These are phyloP conservation scores for Oryza longistaminata DNA, from an alignment of 176 grass and related monocot species.

Conservation along the genomic window DNA sequence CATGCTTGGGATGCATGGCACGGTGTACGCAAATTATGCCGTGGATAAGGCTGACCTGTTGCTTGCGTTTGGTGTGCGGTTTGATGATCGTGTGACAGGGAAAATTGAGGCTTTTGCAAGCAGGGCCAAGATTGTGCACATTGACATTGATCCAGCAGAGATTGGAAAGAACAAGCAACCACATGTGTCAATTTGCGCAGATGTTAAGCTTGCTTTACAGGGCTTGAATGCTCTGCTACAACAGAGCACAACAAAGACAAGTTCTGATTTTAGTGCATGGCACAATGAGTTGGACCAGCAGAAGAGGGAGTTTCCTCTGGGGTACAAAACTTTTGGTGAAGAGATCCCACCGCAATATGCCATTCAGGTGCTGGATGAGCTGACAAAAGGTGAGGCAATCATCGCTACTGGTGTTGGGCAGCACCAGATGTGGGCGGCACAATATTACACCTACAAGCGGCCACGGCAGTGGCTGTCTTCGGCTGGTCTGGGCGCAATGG, in stretches of 20 bases:
- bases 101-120: slow-evolving; percentile 97
- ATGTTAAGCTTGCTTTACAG: slow-evolving; percentile 73
- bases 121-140: slow-evolving; percentile 94
- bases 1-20: slow-evolving; percentile 99
- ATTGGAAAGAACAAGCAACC: slow-evolving; percentile 99
- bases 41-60: slow-evolving; percentile 90
- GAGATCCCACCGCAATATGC: slow-evolving; percentile 75
- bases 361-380: slow-evolving; percentile 88
- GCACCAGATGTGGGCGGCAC: slow-evolving; percentile 97
- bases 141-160: slow-evolving; percentile 97
- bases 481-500: slow-evolving; percentile 80
- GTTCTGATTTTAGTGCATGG: slow-evolving; percentile 62
- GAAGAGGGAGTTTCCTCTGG: slow-evolving; percentile 73
- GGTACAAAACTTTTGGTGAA: slow-evolving; percentile 71
- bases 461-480: slow-evolving; percentile 82
- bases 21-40: slow-evolving; percentile 87
- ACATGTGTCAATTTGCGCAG: slow-evolving; percentile 87
- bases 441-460: slow-evolving; percentile 79
- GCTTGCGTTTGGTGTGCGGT: slow-evolving; percentile 94
- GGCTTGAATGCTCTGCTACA: slow-evolving; percentile 67
- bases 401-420: slow-evolving; percentile 86
- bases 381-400: slow-evolving; percentile 78
- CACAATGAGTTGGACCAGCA: slow-evolving; percentile 67
- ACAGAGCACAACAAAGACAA: slow-evolving; percentile 32
- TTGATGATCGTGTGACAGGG: slow-evolving; percentile 95